Conservation (phyloP, 148 eudicot genomes). For the Rheum nobile region DNA sequence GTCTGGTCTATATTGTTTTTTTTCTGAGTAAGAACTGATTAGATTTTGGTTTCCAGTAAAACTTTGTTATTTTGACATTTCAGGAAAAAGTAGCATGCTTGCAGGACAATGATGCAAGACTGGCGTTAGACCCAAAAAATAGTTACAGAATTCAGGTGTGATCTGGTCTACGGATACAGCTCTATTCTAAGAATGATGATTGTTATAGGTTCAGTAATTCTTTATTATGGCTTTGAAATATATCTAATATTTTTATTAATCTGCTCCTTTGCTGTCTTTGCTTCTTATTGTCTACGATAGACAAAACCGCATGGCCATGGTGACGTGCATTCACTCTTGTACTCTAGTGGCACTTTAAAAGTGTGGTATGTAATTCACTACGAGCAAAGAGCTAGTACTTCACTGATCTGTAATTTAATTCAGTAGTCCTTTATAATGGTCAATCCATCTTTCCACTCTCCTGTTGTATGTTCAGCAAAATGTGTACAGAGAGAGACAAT, state of each 20-base stretch:
- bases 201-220: neutral
- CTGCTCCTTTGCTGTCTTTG: neutral
- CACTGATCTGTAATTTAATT: neutral
- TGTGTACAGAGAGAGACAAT: neutral
- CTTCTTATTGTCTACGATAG: constrained; percentile 19
- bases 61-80: neutral
- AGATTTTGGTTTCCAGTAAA: neutral
- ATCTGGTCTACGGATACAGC: constrained; percentile 1
- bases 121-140: constrained; percentile 71
- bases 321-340: constrained; percentile 91
- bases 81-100: constrained; percentile 99
- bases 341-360: constrained; percentile 63
- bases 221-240: neutral
- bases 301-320: constrained; percentile 99
- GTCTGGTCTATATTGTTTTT: neutral
- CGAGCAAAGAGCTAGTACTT: neutral
- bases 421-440: neutral
- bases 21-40: neutral
- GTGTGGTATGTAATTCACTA: constrained; percentile 37
- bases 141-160: constrained; percentile 78
- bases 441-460: neutral
- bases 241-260: neutral
- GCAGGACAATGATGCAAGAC: constrained; percentile 93
- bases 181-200: neutral
- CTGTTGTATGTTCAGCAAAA: neutral